A percentile compares a stretch with the other conserved stretches of the same genome.
Evolutionary conservation across 768 basidiomycete genomes (phyloP).

Genomic region (Rhizopogon vulgaris): DNA sequence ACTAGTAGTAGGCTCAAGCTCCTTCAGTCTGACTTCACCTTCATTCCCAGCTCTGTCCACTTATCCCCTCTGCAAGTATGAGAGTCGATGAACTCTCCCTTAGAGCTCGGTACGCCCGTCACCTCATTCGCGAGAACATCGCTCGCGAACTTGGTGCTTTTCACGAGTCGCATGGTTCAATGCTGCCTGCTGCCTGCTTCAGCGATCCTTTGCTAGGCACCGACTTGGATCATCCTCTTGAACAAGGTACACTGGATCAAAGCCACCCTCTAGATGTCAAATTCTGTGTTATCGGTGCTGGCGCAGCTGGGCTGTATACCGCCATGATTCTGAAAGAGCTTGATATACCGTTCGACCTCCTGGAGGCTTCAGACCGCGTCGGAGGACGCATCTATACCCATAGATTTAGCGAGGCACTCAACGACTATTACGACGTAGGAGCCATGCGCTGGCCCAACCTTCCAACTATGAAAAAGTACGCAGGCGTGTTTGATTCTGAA

Average conservation of each 20-base stretch:
- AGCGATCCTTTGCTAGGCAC: not conserved
- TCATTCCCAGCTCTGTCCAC: too few relatives aligned
- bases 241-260: not conserved
- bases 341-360: constrained; percentile 13
- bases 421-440: not conserved
- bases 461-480: not conserved
- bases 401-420: not conserved
- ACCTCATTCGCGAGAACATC: not conserved
- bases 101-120: not conserved
- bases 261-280: not conserved
- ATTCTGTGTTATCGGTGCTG: constrained; percentile 13
- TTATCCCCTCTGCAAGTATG: not conserved
- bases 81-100: not conserved
- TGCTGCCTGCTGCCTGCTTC: too few relatives aligned
- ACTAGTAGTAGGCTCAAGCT: too few relatives aligned
- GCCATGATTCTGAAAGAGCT: constrained; percentile 17
- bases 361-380: constrained; percentile 11
- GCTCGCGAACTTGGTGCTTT: not conserved
- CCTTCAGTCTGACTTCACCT: too few relatives aligned
- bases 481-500: not conserved
- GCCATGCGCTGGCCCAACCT: not conserved
- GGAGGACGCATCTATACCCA: constrained; percentile 17
- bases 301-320: constrained; percentile 11
- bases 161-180: not conserved
- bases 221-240: too few relatives aligned